Evolutionary conservation across 768 basidiomycete genomes (phyloP).

Genomic region (Daedaleopsis nitida): DNA sequence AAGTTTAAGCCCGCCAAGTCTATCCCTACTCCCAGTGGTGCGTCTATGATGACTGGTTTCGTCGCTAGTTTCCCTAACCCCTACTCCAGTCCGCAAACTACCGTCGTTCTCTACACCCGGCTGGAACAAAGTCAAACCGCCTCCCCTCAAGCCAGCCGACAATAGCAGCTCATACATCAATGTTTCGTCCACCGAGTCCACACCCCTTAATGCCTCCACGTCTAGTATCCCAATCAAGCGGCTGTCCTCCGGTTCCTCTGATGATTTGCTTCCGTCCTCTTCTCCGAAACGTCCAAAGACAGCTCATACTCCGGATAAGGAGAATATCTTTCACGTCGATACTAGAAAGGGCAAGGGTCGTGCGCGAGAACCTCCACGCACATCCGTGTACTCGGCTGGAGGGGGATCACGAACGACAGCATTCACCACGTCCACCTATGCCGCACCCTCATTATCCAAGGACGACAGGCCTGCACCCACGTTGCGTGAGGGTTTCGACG

Average conservation of each 20-base stretch:
- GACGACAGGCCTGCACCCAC: not conserved
- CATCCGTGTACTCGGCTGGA: not conserved
- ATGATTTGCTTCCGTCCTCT: slow-evolving; percentile 11
- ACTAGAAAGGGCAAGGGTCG: slow-evolving; percentile 20
- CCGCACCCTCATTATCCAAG: too few species aligned
- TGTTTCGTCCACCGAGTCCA: slow-evolving; percentile 20
- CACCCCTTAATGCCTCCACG: slow-evolving; percentile 9
- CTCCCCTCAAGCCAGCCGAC: slow-evolving; percentile 17
- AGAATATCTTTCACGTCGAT: slow-evolving; percentile 21
- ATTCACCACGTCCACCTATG: not conserved
- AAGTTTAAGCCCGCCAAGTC: slow-evolving; percentile 26
- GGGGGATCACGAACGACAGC: not conserved
- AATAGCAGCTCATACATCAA: slow-evolving; percentile 22
- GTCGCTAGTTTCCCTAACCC: not conserved
- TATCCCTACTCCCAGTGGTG: slow-evolving; percentile 12
- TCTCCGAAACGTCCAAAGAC: slow-evolving; percentile 37
- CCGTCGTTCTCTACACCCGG: slow-evolving; percentile 50
- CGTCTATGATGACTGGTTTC: not conserved
- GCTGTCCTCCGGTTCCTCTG: slow-evolving; percentile 24
- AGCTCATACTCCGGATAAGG: slow-evolving; percentile 26
- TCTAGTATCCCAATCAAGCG: slow-evolving; percentile 34
- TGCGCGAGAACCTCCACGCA: slow-evolving; percentile 3
- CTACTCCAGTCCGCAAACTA: slow-evolving; percentile 23
- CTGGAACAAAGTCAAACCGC: slow-evolving; percentile 35
- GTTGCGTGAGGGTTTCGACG: not conserved